Base-by-base conservation (phyloP, 2,329 filamentous ascomycete species). In the Coleophoma eucalyptorum region DNA sequence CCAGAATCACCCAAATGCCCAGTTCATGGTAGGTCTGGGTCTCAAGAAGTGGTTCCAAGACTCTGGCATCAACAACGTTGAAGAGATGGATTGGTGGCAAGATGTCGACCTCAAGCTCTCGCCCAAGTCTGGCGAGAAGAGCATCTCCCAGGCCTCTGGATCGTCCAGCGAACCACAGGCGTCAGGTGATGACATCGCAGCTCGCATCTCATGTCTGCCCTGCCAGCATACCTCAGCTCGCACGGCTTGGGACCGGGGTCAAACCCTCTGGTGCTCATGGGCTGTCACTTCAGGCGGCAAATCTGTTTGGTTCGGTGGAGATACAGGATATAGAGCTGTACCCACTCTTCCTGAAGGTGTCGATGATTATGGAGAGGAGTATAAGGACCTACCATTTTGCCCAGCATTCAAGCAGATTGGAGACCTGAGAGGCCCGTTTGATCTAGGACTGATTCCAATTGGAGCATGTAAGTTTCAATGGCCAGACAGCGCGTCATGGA, bases 11-110 rank as follows among this genome's bases (percentile, higher is more conserved):
- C 90, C 90, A 0, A 78, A 87, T 13, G 90, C 83, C 38, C 90
- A 95, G 57, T 97, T 94, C 72, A 94, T 96, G 56, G 91, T 91
- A 19, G 90, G 90, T 0, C 70, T 96, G 4, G 90, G 90, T 2
- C 82, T 96, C 51, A 89, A 88, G 68, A 73, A 79, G 44, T 97
- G 92, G 92, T 96, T 97, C 67, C 73, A 76, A 43, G 72, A 76
- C 3, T 77, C 76, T 21, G 90, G 89, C 1, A 81, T 96, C 49
- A 57, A 79, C 1, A 89, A 90, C 52, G 86, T 93, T 41, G 95
- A 90, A 0, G 92, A 97, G 71, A 69, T 97, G 62, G 93, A 97
- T 70, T 97, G 93, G 93, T 97, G 93, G 93, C 86, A 96, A 59
- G 86, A 89, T 56, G 79, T 83, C 5, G 84, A 93, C 44, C 68